phyloP scores from a whole-genome alignment of 2,329 filamentous ascomycete genomes.

The Tolypocladium paradoxum region DNA sequence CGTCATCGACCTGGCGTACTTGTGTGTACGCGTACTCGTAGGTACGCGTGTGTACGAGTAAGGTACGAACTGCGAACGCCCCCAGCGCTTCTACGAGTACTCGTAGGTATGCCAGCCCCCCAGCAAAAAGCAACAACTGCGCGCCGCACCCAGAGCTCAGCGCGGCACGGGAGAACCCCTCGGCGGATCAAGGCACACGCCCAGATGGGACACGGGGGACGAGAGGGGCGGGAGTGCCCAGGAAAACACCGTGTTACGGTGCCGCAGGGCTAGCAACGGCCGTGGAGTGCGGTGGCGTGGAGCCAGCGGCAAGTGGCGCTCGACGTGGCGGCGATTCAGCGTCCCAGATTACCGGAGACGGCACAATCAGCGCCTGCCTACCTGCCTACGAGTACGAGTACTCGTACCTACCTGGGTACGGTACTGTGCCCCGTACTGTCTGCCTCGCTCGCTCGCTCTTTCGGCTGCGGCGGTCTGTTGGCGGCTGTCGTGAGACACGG shows the following conservation, averaged over 20 bases:
- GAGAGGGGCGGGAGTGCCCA: neutral
- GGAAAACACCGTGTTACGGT: neutral
- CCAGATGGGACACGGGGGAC: neutral
- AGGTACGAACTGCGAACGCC: too few relatives aligned
- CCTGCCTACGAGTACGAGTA: too few relatives aligned
- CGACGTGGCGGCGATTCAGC: neutral
- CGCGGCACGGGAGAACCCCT: neutral
- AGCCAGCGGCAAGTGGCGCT: constrained; percentile 1
- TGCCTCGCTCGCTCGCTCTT: neutral
- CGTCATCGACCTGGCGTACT: too few relatives aligned
- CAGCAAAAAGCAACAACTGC: neutral
- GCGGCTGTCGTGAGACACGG: neutral
- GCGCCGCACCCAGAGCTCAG: neutral
- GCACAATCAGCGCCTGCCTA: neutral
- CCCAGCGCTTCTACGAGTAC: too few relatives aligned
- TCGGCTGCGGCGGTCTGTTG: neutral
- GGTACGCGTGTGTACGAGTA: too few relatives aligned
- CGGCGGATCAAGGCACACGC: neutral
- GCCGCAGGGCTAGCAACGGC: neutral
- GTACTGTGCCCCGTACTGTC: neutral
- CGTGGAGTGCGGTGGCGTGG: neutral
- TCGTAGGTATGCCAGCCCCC: too few relatives aligned
- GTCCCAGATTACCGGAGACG: neutral
- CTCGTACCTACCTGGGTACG: too few relatives aligned
- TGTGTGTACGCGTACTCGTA: too few relatives aligned